Evolutionary conservation across 73 alveolate species (phyloP).

Genomic region (Paramecium caudatum): DNA sequence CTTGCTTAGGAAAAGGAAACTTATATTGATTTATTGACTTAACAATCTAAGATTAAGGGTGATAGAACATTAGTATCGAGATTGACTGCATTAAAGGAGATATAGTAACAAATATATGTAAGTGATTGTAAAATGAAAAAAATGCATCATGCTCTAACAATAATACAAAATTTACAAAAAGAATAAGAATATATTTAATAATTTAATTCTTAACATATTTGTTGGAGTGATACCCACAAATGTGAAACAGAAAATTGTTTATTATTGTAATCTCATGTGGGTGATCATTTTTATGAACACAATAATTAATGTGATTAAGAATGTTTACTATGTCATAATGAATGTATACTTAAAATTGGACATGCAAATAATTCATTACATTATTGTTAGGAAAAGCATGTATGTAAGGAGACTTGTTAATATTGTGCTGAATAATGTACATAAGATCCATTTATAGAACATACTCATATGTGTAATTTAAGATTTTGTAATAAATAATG

Average conservation of each 20-base stretch:
- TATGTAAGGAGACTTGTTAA: constrained; percentile 10
- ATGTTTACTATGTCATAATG: not conserved
- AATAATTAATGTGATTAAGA: constrained; percentile 13
- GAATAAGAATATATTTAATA: not conserved
- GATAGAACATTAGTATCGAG: constrained; percentile 16
- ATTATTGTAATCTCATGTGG: not conserved
- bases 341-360: not conserved
- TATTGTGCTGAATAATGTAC: constrained; percentile 30
- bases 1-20: not conserved
- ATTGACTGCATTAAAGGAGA: not conserved
- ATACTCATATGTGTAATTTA: constrained; percentile 14
- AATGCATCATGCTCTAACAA: not conserved
- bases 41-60: not conserved
- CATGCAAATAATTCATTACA: constrained; percentile 9
- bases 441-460: constrained; percentile 16
- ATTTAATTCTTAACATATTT: not conserved
- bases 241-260: not conserved
- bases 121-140: not conserved
- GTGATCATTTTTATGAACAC: not conserved
- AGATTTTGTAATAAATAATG: constrained; percentile 39
- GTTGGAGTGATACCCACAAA: constrained; percentile 40
- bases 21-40: not conserved
- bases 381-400: constrained; percentile 25
- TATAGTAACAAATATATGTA: not conserved
- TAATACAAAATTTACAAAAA: not conserved